Base-by-base conservation (phyloP, 2,329 filamentous ascomycete species). In the Claviceps sp. region DNA sequence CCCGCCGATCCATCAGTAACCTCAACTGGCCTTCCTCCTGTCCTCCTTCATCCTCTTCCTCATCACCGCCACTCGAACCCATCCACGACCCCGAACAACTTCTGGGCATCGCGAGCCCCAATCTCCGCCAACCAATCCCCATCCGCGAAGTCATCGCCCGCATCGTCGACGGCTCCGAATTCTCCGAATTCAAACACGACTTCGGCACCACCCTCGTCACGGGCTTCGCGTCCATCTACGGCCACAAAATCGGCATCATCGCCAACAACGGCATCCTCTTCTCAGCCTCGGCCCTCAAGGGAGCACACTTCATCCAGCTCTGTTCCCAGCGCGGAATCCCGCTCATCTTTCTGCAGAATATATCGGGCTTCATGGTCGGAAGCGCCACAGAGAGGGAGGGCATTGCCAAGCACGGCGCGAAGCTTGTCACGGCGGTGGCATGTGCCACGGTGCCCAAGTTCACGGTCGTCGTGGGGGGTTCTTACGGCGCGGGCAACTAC, bases 321-420 rank as follows among this genome's bases (percentile, higher is more conserved):
- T 97, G 91, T 72, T 78, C 85, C 34, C 89, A 96, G 69, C 85
- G 93, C 52, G 82, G 87, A 51, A 86, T 97, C 52, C 91, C 93
- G 1, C 75, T 97, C 9, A 77, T 97, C 49, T 97, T 97, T 70
- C 73, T 98, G 20, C 93, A 98, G 67, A 97, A 98, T 68, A 97
- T 98, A 65, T 85, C 84, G 5, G 93, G 93, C 44, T 98, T 98
- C 78, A 98, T 98, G 93, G 93, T 98, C 37, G 93, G 93, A 44
- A 79, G 82, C 18, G 88, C 93, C 61, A 89, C 91, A 0, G 93
- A 98, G 70, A 85, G 86, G 51, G 91, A 91, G 50, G 93, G 93
- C 13, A 97, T 98, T 60, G 93, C 93, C 51, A 97, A 97, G 76
- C 94, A 97, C 63, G 93, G 93, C 42, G 93, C 93, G 5, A 97